Conservation (phyloP, 139 green algal species). For the Zygnema circumcarinatum region DNA sequence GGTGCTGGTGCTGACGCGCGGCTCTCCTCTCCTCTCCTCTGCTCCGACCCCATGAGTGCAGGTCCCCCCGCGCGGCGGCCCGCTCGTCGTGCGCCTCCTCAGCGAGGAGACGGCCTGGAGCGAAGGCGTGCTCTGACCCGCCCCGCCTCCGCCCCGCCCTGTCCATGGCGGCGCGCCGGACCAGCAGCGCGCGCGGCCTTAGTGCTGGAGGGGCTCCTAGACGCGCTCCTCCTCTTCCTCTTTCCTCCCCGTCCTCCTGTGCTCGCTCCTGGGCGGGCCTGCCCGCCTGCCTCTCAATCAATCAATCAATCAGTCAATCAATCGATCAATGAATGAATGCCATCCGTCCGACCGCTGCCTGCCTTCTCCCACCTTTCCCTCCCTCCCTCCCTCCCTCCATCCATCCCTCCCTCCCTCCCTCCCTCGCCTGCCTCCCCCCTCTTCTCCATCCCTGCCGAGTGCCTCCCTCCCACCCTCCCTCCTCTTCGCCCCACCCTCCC, state of each 20-base stretch:
- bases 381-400: not conserved
- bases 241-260: not conserved
- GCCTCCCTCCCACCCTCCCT: not conserved
- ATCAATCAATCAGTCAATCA: no score
- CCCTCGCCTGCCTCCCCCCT: not conserved
- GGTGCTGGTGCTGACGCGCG: not conserved
- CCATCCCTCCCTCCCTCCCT: not conserved
- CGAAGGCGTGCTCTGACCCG: slow-evolving; percentile 29
- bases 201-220: not conserved
- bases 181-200: not conserved
- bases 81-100: slow-evolving; percentile 17
- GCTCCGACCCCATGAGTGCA: slow-evolving; percentile 19
- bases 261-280: not conserved
- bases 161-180: not conserved
- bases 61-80: slow-evolving; percentile 6
- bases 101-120: slow-evolving; percentile 40
- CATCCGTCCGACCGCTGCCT: not conserved
- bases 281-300: not conserved
- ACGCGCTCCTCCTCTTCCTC: slow-evolving; percentile 1
- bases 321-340: no score
- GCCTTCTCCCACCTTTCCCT: not conserved
- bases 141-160: no score
- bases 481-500: no score
- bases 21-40: not conserved
- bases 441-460: no score